These are phyloP conservation scores for Penicillium subrubescens DNA, from an alignment of 495 filamentous ascomycete species.

Conservation along the genomic window DNA sequence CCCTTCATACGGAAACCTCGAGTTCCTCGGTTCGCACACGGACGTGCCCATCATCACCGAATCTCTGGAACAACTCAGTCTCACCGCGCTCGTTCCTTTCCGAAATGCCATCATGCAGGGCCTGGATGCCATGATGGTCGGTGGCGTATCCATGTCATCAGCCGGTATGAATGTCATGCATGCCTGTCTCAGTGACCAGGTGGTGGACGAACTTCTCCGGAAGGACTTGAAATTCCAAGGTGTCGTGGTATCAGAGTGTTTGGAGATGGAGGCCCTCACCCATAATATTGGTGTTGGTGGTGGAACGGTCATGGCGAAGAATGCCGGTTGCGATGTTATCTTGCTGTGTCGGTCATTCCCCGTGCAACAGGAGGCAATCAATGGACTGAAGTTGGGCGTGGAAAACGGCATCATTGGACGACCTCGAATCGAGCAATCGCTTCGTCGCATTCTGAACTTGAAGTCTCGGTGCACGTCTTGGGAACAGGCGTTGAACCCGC, in stretches of 20 bases:
- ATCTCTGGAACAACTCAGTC: conserved; percentile 80
- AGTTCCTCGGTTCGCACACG: conserved; percentile 80
- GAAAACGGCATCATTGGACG: conserved; percentile 82
- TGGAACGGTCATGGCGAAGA: conserved; percentile 91
- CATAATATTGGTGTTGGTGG: conserved; percentile 92
- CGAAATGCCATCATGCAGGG: conserved; percentile 81
- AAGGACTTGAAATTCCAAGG: conserved; percentile 84
- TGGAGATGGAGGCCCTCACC: conserved; percentile 92
- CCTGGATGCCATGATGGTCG: conserved; percentile 90
- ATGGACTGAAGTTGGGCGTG: conserved; percentile 77
- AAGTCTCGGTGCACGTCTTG: conserved; percentile 80
- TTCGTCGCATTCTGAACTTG: conserved; percentile 70
- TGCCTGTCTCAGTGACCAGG: conserved; percentile 86
- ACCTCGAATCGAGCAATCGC: conserved; percentile 71
- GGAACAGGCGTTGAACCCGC: conserved; percentile 80
- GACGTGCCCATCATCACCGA: conserved; percentile 93
- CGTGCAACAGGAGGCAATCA: conserved; percentile 84
- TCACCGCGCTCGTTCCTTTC: conserved; percentile 83
- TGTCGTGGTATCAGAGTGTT: conserved; percentile 89
- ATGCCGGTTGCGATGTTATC: conserved; percentile 86
- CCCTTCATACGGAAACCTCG: conserved; percentile 89
- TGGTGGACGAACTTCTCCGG: conserved; percentile 80
- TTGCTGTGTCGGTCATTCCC: conserved; percentile 82
- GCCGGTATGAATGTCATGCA: conserved; percentile 89
- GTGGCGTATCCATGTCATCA: conserved; percentile 84